Evolutionary conservation across 257 asterid genomes (phyloP), one percentile per base, ranked within the genome.

Genomic region (Leonotis leonurus): DNA sequence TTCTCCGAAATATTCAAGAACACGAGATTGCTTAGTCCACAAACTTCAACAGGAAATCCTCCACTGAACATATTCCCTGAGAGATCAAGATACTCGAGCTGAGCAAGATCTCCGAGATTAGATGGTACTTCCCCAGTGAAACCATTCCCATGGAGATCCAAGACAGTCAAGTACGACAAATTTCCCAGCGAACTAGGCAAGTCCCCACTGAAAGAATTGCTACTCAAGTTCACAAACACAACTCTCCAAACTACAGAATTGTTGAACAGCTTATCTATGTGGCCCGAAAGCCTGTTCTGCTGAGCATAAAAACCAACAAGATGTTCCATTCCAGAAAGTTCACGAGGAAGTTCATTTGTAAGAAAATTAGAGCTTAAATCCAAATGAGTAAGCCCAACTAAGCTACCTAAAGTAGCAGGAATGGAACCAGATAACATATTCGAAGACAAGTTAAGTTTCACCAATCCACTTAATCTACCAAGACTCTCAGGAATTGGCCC

Each of bases 241-340:
- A 88, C 82, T 57, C 97, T 77, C 95, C 95, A 92, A 0, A 17
- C 63, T 1, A 70, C 40, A 0, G 86, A 72, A 60, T 59, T 58
- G 21, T 76, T 74, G 76, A 92, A 84, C 25, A 92, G 81, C 46
- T 59, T 71, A 27, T 71, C 78, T 12, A 89, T 14, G 53, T 65
- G 14, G 6, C 97, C 95, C 0, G 93, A 81, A 55, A 92, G 79
- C 63, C 50, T 67, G 55, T 91, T 91, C 50, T 71, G 68, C 77
- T 91, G 98, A 57, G 63, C 88, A 51, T 76, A 91, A 27, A 88
- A 70, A 4, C 94, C 94, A 12, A 83, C 94, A 40, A 88, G 89
- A 64, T 84, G 78, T 8, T 68, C 87, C 88, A 86, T 82, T 40
- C 74, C 62, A 3, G 92, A 72, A 5, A 91, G 63, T 0, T 82